A percentile compares a stretch with the other conserved stretches of the same genome.
phyloP scores from a whole-genome alignment of 2,329 filamentous ascomycete species.

The Alternaria postmessia region DNA sequence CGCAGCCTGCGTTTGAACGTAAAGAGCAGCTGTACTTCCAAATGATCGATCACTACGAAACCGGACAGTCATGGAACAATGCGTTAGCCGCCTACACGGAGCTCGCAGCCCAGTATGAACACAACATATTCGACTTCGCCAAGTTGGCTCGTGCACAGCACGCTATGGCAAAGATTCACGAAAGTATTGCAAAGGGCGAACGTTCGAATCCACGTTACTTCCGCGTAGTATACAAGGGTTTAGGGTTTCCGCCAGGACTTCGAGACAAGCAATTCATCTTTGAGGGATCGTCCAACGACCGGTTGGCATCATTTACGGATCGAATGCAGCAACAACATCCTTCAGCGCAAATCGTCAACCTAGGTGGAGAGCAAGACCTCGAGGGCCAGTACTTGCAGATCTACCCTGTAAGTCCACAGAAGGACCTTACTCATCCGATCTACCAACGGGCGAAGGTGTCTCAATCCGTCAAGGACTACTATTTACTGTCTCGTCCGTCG shows the following conservation, averaged over 20 bases:
- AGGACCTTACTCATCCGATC: constrained; percentile 81
- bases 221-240: constrained; percentile 85
- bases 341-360: constrained; percentile 78
- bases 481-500: constrained; percentile 79
- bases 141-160: constrained; percentile 90
- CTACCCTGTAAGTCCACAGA: constrained; percentile 80
- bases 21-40: constrained; percentile 92
- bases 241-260: constrained; percentile 82
- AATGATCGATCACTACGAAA: constrained; percentile 94
- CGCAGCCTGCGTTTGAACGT: constrained; percentile 87
- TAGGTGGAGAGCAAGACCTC: constrained; percentile 75
- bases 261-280: constrained; percentile 94
- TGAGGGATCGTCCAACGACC: constrained; percentile 79
- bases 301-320: constrained; percentile 83
- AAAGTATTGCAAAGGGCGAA: constrained; percentile 83
- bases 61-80: constrained; percentile 92
- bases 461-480: constrained; percentile 83
- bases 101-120: constrained; percentile 89
- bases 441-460: constrained; percentile 89
- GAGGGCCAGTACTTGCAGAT: constrained; percentile 92
- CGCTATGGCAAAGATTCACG: constrained; percentile 91
- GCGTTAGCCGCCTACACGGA: constrained; percentile 89
- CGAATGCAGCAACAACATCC: constrained; percentile 92
- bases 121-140: constrained; percentile 86
- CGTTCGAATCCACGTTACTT: constrained; percentile 85